Evolutionary conservation across 345 rosid genomes (phyloP), one percentile per base, ranked within the genome.

Genomic region (Geranium rotundifolium): DNA sequence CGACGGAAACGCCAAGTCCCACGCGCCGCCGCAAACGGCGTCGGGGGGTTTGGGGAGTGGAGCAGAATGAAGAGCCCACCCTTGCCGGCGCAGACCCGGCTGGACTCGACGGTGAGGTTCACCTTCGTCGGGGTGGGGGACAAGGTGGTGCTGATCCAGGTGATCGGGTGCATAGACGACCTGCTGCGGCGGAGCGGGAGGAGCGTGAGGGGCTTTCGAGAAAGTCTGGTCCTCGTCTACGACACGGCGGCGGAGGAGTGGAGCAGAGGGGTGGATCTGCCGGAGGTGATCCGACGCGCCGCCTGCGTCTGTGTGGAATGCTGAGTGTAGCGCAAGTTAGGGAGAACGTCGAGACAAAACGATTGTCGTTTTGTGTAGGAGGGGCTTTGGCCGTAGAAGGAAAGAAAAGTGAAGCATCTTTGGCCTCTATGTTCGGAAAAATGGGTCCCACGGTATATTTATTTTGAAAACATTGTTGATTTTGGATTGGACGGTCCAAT

Each of bases 231-330:
- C 60, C 65, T 87, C 82, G 59, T 89, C 13, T 89, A 84, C 50
- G 83, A 92, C 46, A 72, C 80, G 49, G 70, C 7, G 55, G 64
- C 60, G 18, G 87, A 80, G 13, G 88, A 85, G 65, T 92, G 98
- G 98, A 76, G 77, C 31, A 81, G 98, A 59, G 91, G 76, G 56
- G 79, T 89, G 20, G 88, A 87, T 70, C 56, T 87, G 19, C 96
- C 95, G 41, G 93, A 82, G 72, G 79, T 75, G 70, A 66, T 85
- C 0, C 69, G 76, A 89, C 98, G 96, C 85, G 95, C 93, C 69
- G 79, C 88, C 17, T 87, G 92, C 60, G 88, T 81, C 74, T 74
- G 80, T 62, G 86, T 78, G 66, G 90, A 83, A 58, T 91, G 88
- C 56, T 76, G 57, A 59, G 19, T 31, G 37, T 2, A 31, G 37